Evolutionary conservation across 2,329 filamentous ascomycete species (phyloP), one percentile per base, ranked within the genome.

Genomic region (Pestalotiopsis sp.): DNA sequence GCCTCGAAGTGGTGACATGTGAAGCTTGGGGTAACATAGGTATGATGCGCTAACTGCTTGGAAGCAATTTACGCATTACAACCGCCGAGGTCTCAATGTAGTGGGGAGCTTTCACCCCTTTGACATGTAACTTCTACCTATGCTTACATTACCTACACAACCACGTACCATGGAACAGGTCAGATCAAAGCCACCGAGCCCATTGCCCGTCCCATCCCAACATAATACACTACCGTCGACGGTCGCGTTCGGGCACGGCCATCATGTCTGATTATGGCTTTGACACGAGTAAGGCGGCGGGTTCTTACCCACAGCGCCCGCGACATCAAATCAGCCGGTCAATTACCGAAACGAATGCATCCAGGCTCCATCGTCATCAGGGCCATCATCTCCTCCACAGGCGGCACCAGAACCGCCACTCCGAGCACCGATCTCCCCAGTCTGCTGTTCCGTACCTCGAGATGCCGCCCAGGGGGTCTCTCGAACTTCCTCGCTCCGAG

Each of bases 271-370:
- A 77, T 71, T 75, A 77, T 75, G 79, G 76, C 68, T 72, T 71
- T 68, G 75, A 78, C 38, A 70, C 70, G 68, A 70, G 74, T 55
- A 76, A 74, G 67, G 73, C 75, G 72, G 75, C 77, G 31, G 31
- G 31, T 36, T 36, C 31, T 67, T 78, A 80, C 23, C 79, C 80
- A 27, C 75, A 74, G 62, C 79, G 80, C 25, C 77, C 82, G 27
- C 83, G 83, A 69, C 87, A 88, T 72, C 86, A 87, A 72, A 81
- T 88, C 69, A 85, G 83, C 69, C 84, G 86, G 41, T 90, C 88
- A 61, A 83, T 89, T 69, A 85, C 84, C 59, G 87, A 89, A 71
- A 73, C 88, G 65, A 81, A 86, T 27, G 82, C 84, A 45, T 85
- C 86, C 25, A 79, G 79, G 68, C 78, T 81, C 71, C 76, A 78